Evolutionary conservation across 768 basidiomycete species (phyloP).

Genomic region (Leucocoprinus leucothites): DNA sequence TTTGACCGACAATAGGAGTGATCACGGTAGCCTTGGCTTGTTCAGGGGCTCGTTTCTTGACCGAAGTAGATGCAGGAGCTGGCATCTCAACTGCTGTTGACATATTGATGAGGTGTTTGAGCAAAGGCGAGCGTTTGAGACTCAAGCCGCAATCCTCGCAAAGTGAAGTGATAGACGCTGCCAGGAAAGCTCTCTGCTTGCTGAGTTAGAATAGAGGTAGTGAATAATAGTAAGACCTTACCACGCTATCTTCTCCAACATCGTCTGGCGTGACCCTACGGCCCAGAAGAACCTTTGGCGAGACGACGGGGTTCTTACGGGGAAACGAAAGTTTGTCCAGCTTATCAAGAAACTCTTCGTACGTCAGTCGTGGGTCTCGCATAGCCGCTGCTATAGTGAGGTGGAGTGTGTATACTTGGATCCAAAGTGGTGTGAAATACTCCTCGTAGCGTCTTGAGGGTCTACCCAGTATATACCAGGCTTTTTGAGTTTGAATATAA

Average conservation of each 20-base stretch:
- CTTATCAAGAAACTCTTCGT: slow-evolving; percentile 33
- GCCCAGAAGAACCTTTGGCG: slow-evolving; percentile 37
- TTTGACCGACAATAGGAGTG: slow-evolving; percentile 43
- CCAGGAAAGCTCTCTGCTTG: slow-evolving; percentile 42
- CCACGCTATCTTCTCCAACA: slow-evolving; percentile 33
- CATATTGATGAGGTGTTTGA: slow-evolving; percentile 19
- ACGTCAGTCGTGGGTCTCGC: slow-evolving; percentile 30
- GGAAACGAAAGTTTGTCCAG: slow-evolving; percentile 24
- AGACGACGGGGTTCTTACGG: slow-evolving; percentile 24
- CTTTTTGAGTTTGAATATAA: slow-evolving; percentile 56
- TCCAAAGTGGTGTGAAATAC: slow-evolving; percentile 47
- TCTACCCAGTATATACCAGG: slow-evolving; percentile 67
- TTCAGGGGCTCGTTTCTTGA: neutral
- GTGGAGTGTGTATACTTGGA: slow-evolving; percentile 47
- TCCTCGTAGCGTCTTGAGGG: slow-evolving; percentile 45
- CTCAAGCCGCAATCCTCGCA: slow-evolving; percentile 20
- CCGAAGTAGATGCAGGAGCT: neutral
- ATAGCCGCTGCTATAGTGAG: slow-evolving; percentile 38
- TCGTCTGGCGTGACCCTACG: slow-evolving; percentile 41
- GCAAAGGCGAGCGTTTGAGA: slow-evolving; percentile 40
- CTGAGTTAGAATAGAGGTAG: neutral
- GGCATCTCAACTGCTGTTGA: neutral
- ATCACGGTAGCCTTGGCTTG: slow-evolving; percentile 8
- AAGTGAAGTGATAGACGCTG: slow-evolving; percentile 28
- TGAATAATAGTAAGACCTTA: neutral